Evolutionary conservation across 805 yeast genomes (phyloP).

Genomic region (Candida ovalis): DNA sequence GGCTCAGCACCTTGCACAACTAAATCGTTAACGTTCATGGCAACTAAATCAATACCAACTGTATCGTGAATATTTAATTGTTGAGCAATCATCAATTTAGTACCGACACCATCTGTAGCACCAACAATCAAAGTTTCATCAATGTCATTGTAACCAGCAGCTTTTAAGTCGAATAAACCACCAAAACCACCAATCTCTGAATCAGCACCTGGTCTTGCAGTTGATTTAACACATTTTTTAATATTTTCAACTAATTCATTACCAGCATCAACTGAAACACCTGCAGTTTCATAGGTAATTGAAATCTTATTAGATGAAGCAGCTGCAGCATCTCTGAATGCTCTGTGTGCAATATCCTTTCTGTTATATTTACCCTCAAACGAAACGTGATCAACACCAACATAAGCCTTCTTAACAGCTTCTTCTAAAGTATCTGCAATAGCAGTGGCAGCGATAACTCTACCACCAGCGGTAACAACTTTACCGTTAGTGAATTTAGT

Average conservation of each 20-base stretch:
- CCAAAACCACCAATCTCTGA: slow-evolving; percentile 99
- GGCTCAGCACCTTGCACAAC: slow-evolving; percentile 99
- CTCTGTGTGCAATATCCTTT: slow-evolving; percentile 93
- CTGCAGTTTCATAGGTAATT: slow-evolving; percentile 91
- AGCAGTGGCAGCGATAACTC: slow-evolving; percentile 95
- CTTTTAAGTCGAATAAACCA: slow-evolving; percentile 86
- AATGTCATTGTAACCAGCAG: slow-evolving; percentile 77
- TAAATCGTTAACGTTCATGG: slow-evolving; percentile 97
- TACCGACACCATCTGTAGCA: slow-evolving; percentile 99
- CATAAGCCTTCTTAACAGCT: slow-evolving; percentile 83
- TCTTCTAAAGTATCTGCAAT: slow-evolving; percentile 68
- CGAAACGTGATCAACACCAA: slow-evolving; percentile 71
- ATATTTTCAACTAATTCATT: slow-evolving; percentile 85
- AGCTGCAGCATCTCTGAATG: slow-evolving; percentile 55
- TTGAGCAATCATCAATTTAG: slow-evolving; percentile 93
- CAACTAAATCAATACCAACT: slow-evolving; percentile 98
- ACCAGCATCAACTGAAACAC: slow-evolving; percentile 97
- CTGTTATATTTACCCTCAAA: slow-evolving; percentile 81
- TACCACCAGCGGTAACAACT: slow-evolving; percentile 86
- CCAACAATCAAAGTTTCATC: slow-evolving; percentile 83
- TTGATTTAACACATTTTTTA: slow-evolving; percentile 85
- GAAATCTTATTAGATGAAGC: slow-evolving; percentile 29
- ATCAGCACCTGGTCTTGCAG: slow-evolving; percentile 94
- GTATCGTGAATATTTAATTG: slow-evolving; percentile 84
- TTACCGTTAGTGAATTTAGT: slow-evolving; percentile 59